phyloP scores from a whole-genome alignment of 805 yeast genomes.

The Yarrowia bubula region DNA sequence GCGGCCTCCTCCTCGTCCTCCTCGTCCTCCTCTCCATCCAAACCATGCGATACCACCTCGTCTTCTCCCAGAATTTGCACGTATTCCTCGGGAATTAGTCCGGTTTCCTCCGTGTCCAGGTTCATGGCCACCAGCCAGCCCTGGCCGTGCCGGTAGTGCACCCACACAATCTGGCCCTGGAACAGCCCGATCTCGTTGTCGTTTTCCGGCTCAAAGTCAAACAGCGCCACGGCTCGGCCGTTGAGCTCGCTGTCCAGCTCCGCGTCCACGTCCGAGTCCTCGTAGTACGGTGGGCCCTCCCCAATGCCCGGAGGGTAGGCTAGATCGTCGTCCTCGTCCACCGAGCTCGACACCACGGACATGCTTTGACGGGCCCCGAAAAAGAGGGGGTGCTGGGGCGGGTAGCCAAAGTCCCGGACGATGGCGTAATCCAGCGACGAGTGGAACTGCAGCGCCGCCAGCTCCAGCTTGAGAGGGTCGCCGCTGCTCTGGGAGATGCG shows the following conservation, averaged over 20 bases:
- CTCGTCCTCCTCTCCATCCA: slow-evolving; percentile 20
- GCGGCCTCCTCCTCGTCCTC: slow-evolving; percentile 18
- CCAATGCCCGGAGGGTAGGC: slow-evolving; percentile 27
- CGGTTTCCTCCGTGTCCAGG: slow-evolving; percentile 72
- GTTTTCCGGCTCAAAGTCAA: slow-evolving; percentile 88
- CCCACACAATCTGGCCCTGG: slow-evolving; percentile 83
- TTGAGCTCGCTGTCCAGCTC: slow-evolving; percentile 45
- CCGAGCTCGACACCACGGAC: slow-evolving; percentile 30
- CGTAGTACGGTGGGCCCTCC: slow-evolving; percentile 26
- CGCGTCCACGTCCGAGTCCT: slow-evolving; percentile 32
- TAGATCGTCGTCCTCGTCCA: slow-evolving; percentile 59
- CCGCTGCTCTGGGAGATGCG: slow-evolving; percentile 9
- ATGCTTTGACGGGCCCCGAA: slow-evolving; percentile 50
- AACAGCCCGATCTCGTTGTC: slow-evolving; percentile 79
- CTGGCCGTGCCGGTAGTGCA: slow-evolving; percentile 90
- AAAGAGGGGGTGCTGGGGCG: slow-evolving; percentile 64
- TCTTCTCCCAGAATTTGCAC: slow-evolving; percentile 49
- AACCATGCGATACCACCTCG: slow-evolving; percentile 26
- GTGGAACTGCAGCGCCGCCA: slow-evolving; percentile 35
- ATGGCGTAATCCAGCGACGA: slow-evolving; percentile 44
- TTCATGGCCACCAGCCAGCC: slow-evolving; percentile 97
- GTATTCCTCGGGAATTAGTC: slow-evolving; percentile 93
- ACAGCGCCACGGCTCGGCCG: slow-evolving; percentile 77
- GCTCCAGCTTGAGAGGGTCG: slow-evolving; percentile 20
- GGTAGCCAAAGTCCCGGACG: slow-evolving; percentile 82